Evolutionary conservation across 2,329 filamentous ascomycete genomes (phyloP).

Genomic region (Lecanicillium sp.): DNA sequence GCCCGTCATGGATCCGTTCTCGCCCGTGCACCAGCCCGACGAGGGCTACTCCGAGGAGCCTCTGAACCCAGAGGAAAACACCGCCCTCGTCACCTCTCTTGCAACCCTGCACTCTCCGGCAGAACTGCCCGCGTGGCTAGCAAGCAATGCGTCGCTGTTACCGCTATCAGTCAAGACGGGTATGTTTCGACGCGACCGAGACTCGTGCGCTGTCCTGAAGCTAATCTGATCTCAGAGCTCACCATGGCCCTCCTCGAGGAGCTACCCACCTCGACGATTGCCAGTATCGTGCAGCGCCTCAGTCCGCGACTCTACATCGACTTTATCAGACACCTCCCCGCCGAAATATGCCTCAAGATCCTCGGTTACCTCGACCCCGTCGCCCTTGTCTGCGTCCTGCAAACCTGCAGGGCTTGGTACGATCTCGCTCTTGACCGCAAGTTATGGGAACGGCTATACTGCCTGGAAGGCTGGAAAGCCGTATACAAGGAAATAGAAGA

Average conservation of each 20-base stretch:
- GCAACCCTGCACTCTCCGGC: conserved; percentile 28
- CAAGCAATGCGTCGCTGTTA: conserved; percentile 40
- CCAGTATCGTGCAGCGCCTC: conserved; percentile 71
- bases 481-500: conserved; percentile 55
- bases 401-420: conserved; percentile 76
- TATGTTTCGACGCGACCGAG: conserved; percentile 21
- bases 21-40: conserved; percentile 57
- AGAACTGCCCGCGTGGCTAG: conserved; percentile 43
- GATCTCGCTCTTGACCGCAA: conserved; percentile 72
- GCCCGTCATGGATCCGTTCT: conserved; percentile 36
- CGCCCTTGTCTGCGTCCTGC: conserved; percentile 72
- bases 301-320: conserved; percentile 87
- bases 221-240: conserved; percentile 49
- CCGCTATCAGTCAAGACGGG: conserved; percentile 42
- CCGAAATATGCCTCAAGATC: conserved; percentile 85
- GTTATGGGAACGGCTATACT: conserved; percentile 79
- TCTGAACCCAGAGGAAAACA: conserved; percentile 34
- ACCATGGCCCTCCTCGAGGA: conserved; percentile 71
- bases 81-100: conserved; percentile 23
- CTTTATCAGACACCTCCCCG: conserved; percentile 76
- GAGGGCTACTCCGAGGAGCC: conserved; percentile 83
- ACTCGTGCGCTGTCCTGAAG: not conserved
- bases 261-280: conserved; percentile 72
- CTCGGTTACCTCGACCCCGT: conserved; percentile 77
- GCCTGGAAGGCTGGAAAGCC: conserved; percentile 77